These are phyloP conservation scores for Aspergillus terreus DNA, from an alignment of 2,329 filamentous ascomycete genomes.

Conservation along the genomic window DNA sequence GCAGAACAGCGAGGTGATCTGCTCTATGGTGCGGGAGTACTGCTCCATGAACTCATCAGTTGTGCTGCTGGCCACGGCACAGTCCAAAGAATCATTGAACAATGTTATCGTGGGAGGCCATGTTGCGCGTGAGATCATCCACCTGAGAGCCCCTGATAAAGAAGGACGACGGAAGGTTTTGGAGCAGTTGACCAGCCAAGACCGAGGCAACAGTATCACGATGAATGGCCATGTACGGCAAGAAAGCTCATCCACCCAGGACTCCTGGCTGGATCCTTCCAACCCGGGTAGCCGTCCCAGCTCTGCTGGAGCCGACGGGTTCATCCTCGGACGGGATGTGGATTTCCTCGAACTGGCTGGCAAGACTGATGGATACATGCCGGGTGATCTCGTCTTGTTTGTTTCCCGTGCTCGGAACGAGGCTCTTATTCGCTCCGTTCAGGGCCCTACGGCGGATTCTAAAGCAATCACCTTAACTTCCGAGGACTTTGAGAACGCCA, in stretches of 20 bases:
- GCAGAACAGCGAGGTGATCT: slow-evolving; percentile 85
- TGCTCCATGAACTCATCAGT: slow-evolving; percentile 76
- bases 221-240: slow-evolving; percentile 38
- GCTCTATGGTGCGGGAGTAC: slow-evolving; percentile 77
- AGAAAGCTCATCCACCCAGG: slow-evolving; percentile 43
- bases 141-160: slow-evolving; percentile 87
- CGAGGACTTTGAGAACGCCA: slow-evolving; percentile 75
- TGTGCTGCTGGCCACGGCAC: slow-evolving; percentile 83
- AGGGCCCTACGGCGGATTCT: slow-evolving; percentile 47
- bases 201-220: slow-evolving; percentile 33
- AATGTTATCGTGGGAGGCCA: slow-evolving; percentile 87
- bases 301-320: slow-evolving; percentile 55
- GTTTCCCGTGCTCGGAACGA: slow-evolving; percentile 87
- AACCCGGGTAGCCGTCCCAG: slow-evolving; percentile 52
- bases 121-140: slow-evolving; percentile 85
- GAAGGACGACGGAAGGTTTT: slow-evolving; percentile 80
- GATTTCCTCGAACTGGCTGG: slow-evolving; percentile 92
- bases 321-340: slow-evolving; percentile 69
- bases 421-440: slow-evolving; percentile 79
- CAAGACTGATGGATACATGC: slow-evolving; percentile 96
- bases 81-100: slow-evolving; percentile 89
- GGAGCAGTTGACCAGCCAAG: slow-evolving; percentile 65
- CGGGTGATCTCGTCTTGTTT: slow-evolving; percentile 82
- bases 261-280: slow-evolving; percentile 73
- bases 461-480: slow-evolving; percentile 62